Base-by-base conservation (phyloP, 208 protist species). In the Novymonas esmeraldas region DNA sequence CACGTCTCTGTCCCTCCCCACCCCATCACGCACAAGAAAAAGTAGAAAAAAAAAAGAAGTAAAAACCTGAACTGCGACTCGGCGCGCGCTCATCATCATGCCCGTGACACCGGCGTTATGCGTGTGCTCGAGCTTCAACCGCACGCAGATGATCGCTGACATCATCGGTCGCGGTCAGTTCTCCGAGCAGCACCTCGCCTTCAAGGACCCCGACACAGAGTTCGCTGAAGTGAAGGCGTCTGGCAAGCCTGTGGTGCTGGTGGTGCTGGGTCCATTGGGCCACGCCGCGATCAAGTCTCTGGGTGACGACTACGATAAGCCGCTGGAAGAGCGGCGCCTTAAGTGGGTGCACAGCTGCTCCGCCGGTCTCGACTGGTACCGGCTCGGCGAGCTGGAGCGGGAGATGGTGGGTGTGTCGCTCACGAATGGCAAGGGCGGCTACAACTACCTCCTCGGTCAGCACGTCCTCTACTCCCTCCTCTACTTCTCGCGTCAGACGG, bases 401-500 rank as follows among this genome's bases (percentile, higher is more conserved):
- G 68, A 90, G 42, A 44, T 93, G n/a, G 38, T 45, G 14, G 72
- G 73, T 41, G 82, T 94, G 41, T 82, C 84, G 2, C 70, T 95
- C 58, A 67, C 75, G 67, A 96, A 95, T 62, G 85, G 74, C 0
- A 70, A 88, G 44, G 85, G 85, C 18, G 82, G 74, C 71, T 94
- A 77, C 81, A 79, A 73, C 4, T 59, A 69, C 26, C 79, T 93
- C 20, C 68, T 95, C 16, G 86, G 81, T n/a, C 89, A 96, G 78
- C 79, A 93, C 59, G 81, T 93, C 14, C 49, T 88, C 18, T 93
- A 84, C 71, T 55, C 77, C 48, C 87, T 92, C 78, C n/a, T 92
- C 24, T 90, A 96, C 85, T 96, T 96, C 78, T 78, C 84, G 87
- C 50, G 70, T 60, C 24, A 67, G 83, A 24, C 88, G 89, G 89